These are phyloP conservation scores for Boeremia exigua DNA, from an alignment of 2,329 filamentous ascomycete species.

Conservation along the genomic window DNA sequence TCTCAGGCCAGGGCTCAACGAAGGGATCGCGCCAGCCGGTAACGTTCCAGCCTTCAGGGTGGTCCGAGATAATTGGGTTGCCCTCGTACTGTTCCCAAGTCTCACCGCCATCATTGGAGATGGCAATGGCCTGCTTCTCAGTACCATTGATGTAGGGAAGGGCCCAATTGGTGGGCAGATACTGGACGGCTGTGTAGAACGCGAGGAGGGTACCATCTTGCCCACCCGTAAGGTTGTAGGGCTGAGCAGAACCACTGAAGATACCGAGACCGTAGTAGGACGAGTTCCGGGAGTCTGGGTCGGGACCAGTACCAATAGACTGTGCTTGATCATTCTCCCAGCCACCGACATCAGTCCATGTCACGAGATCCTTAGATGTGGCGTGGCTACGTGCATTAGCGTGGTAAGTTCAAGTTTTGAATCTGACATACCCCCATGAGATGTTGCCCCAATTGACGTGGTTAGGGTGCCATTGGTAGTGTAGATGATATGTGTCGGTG, in stretches of 20 bases:
- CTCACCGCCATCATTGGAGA: slow-evolving; percentile 54
- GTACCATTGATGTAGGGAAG: slow-evolving; percentile 53
- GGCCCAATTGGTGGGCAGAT: slow-evolving; percentile 55
- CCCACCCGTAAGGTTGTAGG: slow-evolving; percentile 56
- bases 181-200: slow-evolving; percentile 57
- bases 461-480: slow-evolving; percentile 60
- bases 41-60: slow-evolving; percentile 54
- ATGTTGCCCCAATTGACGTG: slow-evolving; percentile 58
- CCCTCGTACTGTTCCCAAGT: slow-evolving; percentile 56
- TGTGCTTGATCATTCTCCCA: slow-evolving; percentile 54
- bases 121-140: slow-evolving; percentile 55
- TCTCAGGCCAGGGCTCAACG: slow-evolving; percentile 48
- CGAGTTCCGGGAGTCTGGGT: slow-evolving; percentile 36
- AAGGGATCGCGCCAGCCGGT: slow-evolving; percentile 47
- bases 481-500: slow-evolving; percentile 58
- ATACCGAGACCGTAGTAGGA: slow-evolving; percentile 60
- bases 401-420: slow-evolving; percentile 30
- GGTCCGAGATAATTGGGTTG: slow-evolving; percentile 54
- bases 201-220: slow-evolving; percentile 54
- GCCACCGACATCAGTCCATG: slow-evolving; percentile 53
- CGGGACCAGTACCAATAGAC: slow-evolving; percentile 49
- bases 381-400: slow-evolving; percentile 57
- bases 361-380: slow-evolving; percentile 57
- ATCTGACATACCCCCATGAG: slow-evolving; percentile 37
- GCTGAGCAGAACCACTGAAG: slow-evolving; percentile 59